These are phyloP conservation scores for Coemansia sp. DNA, from an alignment of 192 early-diverging fungal genomes.

Conservation along the genomic window DNA sequence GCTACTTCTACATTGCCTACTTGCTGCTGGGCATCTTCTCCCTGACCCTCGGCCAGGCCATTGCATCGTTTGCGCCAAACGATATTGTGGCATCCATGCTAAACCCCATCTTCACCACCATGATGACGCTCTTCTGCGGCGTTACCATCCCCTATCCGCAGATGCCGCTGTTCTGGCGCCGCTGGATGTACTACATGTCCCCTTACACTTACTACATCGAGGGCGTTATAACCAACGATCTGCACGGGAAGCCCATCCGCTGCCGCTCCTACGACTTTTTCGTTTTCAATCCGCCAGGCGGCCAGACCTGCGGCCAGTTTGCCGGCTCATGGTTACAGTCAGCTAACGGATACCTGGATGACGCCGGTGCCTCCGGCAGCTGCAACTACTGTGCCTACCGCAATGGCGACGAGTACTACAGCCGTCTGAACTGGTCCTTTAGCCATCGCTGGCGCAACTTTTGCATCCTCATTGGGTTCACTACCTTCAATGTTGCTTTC, in stretches of 20 bases:
- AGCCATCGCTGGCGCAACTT: slow-evolving; percentile 70
- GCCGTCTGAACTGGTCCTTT: slow-evolving; percentile 55
- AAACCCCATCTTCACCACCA: slow-evolving; percentile 67
- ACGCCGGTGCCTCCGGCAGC: slow-evolving; percentile 47
- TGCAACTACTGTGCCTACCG: slow-evolving; percentile 69
- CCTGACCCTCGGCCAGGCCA: slow-evolving; percentile 67
- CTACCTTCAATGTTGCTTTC: slow-evolving; percentile 61
- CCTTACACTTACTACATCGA: slow-evolving; percentile 72
- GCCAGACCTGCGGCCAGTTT: slow-evolving; percentile 65
- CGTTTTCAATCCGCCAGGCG: slow-evolving; percentile 56
- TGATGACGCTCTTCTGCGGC: slow-evolving; percentile 71
- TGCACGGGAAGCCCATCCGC: slow-evolving; percentile 48
- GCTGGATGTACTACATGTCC: slow-evolving; percentile 70
- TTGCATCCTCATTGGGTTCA: slow-evolving; percentile 63
- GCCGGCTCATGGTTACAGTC: slow-evolving; percentile 54
- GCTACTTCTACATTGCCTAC: slow-evolving; percentile 68
- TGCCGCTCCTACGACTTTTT: slow-evolving; percentile 59
- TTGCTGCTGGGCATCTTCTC: slow-evolving; percentile 64
- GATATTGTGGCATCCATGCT: slow-evolving; percentile 60
- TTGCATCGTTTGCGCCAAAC: slow-evolving; percentile 66
- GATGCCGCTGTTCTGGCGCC: slow-evolving; percentile 70
- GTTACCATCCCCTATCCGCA: slow-evolving; percentile 61
- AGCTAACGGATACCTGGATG: slow-evolving; percentile 62
- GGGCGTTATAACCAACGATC: slow-evolving; percentile 61
- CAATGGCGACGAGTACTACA: slow-evolving; percentile 61